These are phyloP conservation scores for Aspergillus phoenicis DNA, from an alignment of 2,329 filamentous ascomycete genomes.

Conservation along the genomic window DNA sequence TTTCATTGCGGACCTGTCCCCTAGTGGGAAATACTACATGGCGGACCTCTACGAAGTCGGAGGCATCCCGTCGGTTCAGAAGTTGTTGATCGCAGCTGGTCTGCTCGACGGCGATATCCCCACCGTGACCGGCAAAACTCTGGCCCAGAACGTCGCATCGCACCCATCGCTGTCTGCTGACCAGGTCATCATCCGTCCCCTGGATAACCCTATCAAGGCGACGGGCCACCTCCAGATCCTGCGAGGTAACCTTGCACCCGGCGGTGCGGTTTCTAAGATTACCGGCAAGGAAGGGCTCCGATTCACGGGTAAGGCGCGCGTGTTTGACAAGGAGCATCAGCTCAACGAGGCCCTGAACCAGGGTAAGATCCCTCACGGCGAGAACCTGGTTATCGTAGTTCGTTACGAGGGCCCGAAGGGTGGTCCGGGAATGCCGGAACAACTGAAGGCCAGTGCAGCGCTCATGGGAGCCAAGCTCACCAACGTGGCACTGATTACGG, in stretches of 20 bases:
- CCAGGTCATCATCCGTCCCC: conserved; percentile 79
- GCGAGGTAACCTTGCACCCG: conserved; percentile 82
- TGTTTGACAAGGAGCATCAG: conserved; percentile 83
- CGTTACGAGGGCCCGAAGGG: conserved; percentile 93
- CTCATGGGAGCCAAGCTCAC: conserved; percentile 89
- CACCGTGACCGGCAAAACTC: conserved; percentile 81
- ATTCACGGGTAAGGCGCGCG: conserved; percentile 78
- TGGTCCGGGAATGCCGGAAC: conserved; percentile 94
- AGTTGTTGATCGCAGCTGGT: conserved; percentile 74
- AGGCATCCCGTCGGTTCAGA: conserved; percentile 82
- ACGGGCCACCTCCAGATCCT: conserved; percentile 89
- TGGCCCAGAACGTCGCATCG: conserved; percentile 76
- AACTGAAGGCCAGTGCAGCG: conserved; percentile 82
- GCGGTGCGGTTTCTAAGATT: conserved; percentile 91
- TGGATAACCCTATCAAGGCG: conserved; percentile 80
- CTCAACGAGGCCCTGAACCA: conserved; percentile 73
- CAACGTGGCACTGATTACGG: conserved; percentile 88
- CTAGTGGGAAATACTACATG: conserved; percentile 82
- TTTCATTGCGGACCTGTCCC: conserved; percentile 82
- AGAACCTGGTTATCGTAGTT: conserved; percentile 86
- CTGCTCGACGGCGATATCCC: conserved; percentile 76
- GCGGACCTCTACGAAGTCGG: conserved; percentile 85
- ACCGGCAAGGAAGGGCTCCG: conserved; percentile 88
- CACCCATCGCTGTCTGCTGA: conserved; percentile 76
- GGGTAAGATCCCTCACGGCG: conserved; percentile 70